Evolutionary conservation across 129 eudicot genomes (phyloP), one percentile per base, ranked within the genome.

Genomic region (Pittosporum tobira): DNA sequence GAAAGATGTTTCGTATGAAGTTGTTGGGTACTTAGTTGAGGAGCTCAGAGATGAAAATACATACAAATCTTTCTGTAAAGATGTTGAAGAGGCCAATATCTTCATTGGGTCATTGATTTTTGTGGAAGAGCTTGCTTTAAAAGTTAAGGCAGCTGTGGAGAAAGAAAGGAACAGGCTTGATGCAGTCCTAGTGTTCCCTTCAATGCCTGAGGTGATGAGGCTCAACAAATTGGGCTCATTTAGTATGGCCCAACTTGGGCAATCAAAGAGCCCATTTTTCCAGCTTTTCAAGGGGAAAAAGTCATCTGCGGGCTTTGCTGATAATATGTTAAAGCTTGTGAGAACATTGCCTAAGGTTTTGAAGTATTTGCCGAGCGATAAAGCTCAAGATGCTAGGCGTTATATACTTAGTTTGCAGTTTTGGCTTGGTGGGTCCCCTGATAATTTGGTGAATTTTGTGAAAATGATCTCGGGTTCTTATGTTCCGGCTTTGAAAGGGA

Each of bases 371-470:
- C 96, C 95, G 0, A 89, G 93, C 43, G 97, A 89, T 64, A 89
- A 89, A 46, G 97, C 97, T 19, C 97, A 89, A 22, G 97, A 89
- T 66, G 97, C 95, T 10, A 75, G 97, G 79, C 68, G 79, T 69
- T 89, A 85, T 18, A 85, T 85, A 8, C 83, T 85, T 1, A 85
- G 95, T 67, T 66, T 85, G 74, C 93, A 85, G 86, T 89, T 89
- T 65, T 89, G 95, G 95, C 93, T 85, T 40, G 97, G 97, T 21
- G 97, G 97, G n/a, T 89, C 97, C 0, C 97, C 97, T 48, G 95
- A 89, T 71, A 89, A 89, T 77, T 57, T 85, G 75, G 85, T 73
- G 85, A 93, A 93, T 53, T 93, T 93, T 70, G 75, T 93, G 19
- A 93, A 87, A 50, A 87, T 93, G 99, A 75, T 93, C n/a, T 81